phyloP scores from a whole-genome alignment of 148 eudicot species.

The Amaranthus cruentus region DNA sequence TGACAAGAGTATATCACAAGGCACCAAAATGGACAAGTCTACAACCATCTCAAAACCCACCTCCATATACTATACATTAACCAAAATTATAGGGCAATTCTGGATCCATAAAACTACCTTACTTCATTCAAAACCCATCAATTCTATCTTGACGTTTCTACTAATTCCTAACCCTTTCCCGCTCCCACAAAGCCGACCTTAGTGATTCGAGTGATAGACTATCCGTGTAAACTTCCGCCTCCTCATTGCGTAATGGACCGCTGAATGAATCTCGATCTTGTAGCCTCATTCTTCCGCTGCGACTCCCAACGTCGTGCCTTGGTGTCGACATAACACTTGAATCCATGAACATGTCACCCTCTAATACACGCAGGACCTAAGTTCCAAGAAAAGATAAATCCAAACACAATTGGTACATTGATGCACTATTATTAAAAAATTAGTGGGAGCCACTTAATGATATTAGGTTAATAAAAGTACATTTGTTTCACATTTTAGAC shows the following conservation, averaged over 20 bases:
- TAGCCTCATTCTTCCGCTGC: slow-evolving; percentile 53
- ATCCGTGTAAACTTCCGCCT: slow-evolving; percentile 33
- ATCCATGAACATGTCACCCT: slow-evolving; percentile 65
- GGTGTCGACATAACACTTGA: slow-evolving; percentile 43
- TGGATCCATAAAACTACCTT: not conserved
- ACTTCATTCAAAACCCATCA: not conserved
- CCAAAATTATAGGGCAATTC: slow-evolving; percentile 4
- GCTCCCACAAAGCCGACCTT: slow-evolving; percentile 38
- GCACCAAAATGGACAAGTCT: slow-evolving; percentile 7
- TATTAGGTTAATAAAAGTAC: too few relatives aligned
- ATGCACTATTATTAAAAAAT: too few relatives aligned
- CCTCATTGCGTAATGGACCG: slow-evolving; percentile 26
- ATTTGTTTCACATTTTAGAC: too few relatives aligned
- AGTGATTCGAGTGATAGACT: slow-evolving; percentile 37
- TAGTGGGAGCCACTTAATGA: too few relatives aligned
- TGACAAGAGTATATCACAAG: not conserved
- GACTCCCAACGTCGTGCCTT: slow-evolving; percentile 48
- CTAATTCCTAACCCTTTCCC: slow-evolving; percentile 34
- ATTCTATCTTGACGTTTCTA: slow-evolving; percentile 10
- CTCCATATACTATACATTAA: slow-evolving; percentile 27
- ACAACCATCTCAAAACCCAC: not conserved
- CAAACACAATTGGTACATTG: not conserved
- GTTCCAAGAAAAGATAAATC: not conserved
- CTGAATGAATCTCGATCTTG: slow-evolving; percentile 24
- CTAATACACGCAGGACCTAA: slow-evolving; percentile 75